Evolutionary conservation across 495 filamentous ascomycete species (phyloP), one percentile per base, ranked within the genome.

Genomic region (Bathelium albidoporum): DNA sequence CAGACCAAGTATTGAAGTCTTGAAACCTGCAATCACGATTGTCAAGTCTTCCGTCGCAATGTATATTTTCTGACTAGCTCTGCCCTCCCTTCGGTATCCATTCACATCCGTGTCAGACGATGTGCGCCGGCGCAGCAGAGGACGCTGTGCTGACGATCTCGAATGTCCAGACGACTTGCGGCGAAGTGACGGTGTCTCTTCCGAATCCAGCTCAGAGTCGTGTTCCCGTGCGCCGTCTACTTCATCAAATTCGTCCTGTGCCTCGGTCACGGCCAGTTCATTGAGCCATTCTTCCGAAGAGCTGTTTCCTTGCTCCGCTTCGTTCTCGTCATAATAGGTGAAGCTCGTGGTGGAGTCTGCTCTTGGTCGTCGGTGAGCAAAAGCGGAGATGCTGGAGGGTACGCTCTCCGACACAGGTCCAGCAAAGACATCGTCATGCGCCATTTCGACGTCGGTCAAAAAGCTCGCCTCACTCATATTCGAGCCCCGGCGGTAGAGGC

Each of bases 391-490:
- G 66, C 91, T 96, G 0, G 91, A 93, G 10, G 94, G 95, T 28
- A 99, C 84, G 70, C 90, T 95, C 73, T 99, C 94, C 26, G 91
- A 92, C 66, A 96, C 86, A 1, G 95, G 95, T 1, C 94, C 94
- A 32, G 94, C 85, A 73, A 91, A 98, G 20, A 97, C 90, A 82
- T 97, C 93, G 72, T 96, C 89, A 53, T 92, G 90, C 29, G 94
- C 95, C 94, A 99, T 99, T 72, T 96, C 94, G n/a, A 99, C 93
- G 73, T 97, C 92, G 36, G 89, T 89, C 43, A 95, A 84, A 68
- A 96, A 85, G 74, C 89, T 95, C 44, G 87, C 78, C 36, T 81
- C 89, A 81, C 91, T 96, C 71, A 86, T 79, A 73, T 90, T 88
- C 34, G 89, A 89, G 62, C 82, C 82, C 49, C 89, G 82, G 29